Conservation (phyloP, 108 stramenopile species). For the Epipyxis sp. region DNA sequence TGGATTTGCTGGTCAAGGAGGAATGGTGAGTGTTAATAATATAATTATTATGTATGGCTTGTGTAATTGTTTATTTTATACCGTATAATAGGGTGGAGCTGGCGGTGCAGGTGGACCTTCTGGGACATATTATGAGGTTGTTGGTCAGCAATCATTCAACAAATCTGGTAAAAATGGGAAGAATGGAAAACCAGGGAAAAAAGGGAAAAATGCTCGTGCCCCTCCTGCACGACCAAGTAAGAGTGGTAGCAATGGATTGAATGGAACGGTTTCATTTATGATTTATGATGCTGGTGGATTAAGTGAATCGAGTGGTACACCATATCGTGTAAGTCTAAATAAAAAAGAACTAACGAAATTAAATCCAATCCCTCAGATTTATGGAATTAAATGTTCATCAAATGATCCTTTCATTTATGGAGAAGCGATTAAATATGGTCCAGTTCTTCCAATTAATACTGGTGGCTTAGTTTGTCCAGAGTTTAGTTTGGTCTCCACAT, state of each 20-base stretch:
- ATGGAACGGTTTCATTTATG: neutral
- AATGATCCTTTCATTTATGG: neutral
- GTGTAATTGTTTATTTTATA: too few species aligned
- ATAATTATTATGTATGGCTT: too few species aligned
- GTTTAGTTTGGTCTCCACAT: neutral
- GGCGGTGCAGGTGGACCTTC: neutral
- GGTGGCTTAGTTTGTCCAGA: neutral
- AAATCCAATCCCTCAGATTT: neutral
- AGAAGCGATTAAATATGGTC: neutral
- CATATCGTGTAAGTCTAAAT: neutral
- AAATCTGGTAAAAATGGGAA: neutral
- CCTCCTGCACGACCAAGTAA: neutral
- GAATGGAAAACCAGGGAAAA: neutral
- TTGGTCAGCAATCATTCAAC: neutral
- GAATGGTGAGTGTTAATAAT: neutral
- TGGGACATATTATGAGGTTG: neutral
- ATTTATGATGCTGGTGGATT: neutral
- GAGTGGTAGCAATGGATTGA: neutral
- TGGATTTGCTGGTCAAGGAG: conserved; percentile 1
- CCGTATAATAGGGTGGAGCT: neutral
- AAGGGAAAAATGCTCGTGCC: neutral
- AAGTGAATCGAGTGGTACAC: conserved; percentile 3
- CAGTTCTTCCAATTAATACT: neutral
- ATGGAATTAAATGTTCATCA: neutral
- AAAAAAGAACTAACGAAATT: neutral